Conservation (phyloP, 805 yeast species). For the Saccharomycopsis fibuligera region DNA sequence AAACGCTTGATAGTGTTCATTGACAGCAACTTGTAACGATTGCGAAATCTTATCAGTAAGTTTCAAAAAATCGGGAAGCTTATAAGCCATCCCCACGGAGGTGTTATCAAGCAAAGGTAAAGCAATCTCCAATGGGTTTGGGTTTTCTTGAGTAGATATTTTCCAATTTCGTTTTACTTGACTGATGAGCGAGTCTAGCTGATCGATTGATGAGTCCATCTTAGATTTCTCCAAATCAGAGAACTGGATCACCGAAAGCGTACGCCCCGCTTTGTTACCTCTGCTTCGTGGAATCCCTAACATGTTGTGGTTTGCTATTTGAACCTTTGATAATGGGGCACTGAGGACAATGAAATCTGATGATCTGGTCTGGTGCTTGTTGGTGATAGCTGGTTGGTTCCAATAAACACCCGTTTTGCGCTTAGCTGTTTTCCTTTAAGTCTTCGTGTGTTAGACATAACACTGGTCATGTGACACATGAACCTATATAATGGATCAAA, state of each 20-base stretch:
- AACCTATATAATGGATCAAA: no score
- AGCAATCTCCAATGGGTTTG: constrained; percentile 79
- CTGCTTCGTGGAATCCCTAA: constrained; percentile 6
- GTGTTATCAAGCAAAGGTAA: constrained; percentile 77
- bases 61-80: constrained; percentile 57
- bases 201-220: constrained; percentile 19
- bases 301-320: constrained; percentile 2
- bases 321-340: no score
- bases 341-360: no score
- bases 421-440: no score
- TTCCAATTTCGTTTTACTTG: constrained; percentile 42
- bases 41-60: constrained; percentile 50
- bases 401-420: no score
- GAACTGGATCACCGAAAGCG: constrained; percentile 21
- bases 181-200: constrained; percentile 12
- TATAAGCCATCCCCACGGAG: constrained; percentile 84
- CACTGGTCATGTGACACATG: no score
- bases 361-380: no score
- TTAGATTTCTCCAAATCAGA: constrained; percentile 20
- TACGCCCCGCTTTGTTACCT: constrained; percentile 9
- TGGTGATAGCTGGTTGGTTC: no score
- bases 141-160: constrained; percentile 41
- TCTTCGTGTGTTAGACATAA: no score
- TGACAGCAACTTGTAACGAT: constrained; percentile 64
- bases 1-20: constrained; percentile 76